Evolutionary conservation across 2,329 filamentous ascomycete genomes (phyloP).

Genomic region (Ophiocordyceps robertsii): DNA sequence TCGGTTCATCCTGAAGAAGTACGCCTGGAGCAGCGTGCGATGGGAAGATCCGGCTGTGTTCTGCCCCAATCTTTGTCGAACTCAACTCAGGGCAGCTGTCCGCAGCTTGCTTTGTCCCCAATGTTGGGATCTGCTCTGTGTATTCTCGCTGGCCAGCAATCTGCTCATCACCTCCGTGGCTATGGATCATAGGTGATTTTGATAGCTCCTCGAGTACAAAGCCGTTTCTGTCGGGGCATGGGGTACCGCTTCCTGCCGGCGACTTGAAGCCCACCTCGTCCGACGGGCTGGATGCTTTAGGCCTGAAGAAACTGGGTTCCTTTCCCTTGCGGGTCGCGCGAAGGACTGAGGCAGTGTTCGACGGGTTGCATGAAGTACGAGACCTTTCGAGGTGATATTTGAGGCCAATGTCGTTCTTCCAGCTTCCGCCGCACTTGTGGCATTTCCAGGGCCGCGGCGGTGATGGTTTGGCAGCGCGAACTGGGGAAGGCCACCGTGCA

Average conservation of each 20-base stretch:
- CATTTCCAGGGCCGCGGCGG: slow-evolving; percentile 27
- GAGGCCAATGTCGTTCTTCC: slow-evolving; percentile 45
- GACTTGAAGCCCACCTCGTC: not conserved
- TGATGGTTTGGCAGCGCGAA: slow-evolving; percentile 5
- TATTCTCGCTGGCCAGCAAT: too few relatives aligned
- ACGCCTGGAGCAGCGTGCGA: not conserved
- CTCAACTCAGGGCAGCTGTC: too few relatives aligned
- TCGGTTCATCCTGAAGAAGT: not conserved
- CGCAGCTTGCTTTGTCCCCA: too few relatives aligned
- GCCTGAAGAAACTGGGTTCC: slow-evolving; percentile 2
- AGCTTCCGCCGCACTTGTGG: slow-evolving; percentile 37
- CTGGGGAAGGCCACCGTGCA: slow-evolving; percentile 2
- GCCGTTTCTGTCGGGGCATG: not conserved
- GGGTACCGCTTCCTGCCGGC: too few relatives aligned
- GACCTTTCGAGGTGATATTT: slow-evolving; percentile 47
- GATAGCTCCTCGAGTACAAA: too few relatives aligned
- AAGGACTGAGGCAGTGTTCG: slow-evolving; percentile 8
- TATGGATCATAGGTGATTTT: too few relatives aligned
- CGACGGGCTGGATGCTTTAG: not conserved
- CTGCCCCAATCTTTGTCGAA: not conserved
- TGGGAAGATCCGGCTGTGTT: not conserved
- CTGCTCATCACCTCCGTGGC: too few relatives aligned
- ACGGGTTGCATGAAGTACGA: slow-evolving; percentile 38
- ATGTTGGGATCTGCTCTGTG: too few relatives aligned
- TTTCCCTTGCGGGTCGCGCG: slow-evolving; percentile 7